phyloP scores from a whole-genome alignment of 2,329 filamentous ascomycete species.

The Pseudocercospora crystallina region DNA sequence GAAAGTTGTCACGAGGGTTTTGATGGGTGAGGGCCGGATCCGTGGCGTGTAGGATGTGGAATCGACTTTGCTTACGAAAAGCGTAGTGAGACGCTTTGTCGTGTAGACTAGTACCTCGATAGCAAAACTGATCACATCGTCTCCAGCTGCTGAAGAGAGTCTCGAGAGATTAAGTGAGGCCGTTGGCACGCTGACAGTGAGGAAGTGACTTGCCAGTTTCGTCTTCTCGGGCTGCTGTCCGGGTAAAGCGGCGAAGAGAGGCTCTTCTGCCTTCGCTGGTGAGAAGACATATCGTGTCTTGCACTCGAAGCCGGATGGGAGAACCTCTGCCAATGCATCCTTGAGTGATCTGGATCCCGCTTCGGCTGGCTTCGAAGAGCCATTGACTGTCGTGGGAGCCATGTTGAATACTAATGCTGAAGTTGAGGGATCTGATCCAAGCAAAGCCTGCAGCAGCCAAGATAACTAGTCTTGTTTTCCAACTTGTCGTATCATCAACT shows the following conservation, averaged over 20 bases:
- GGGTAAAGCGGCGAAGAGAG: slow-evolving; percentile 78
- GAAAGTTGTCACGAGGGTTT: slow-evolving; percentile 72
- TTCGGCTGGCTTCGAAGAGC: not conserved
- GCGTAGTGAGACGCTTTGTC: slow-evolving; percentile 74
- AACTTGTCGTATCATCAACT: too few species aligned
- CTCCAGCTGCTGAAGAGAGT: slow-evolving; percentile 17
- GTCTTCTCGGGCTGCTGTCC: slow-evolving; percentile 72
- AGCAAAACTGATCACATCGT: slow-evolving; percentile 71
- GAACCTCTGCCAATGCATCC: slow-evolving; percentile 51
- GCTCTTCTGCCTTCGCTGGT: slow-evolving; percentile 68
- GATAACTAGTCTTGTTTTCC: too few species aligned
- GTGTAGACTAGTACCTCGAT: slow-evolving; percentile 86
- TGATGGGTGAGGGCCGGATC: slow-evolving; percentile 69
- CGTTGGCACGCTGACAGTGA: slow-evolving; percentile 52
- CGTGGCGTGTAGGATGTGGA: slow-evolving; percentile 82
- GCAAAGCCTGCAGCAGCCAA: too few species aligned
- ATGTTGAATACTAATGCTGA: not conserved
- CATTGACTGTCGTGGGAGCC: slow-evolving; percentile 8
- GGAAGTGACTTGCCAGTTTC: slow-evolving; percentile 81
- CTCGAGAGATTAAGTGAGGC: slow-evolving; percentile 18
- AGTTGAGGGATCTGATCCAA: too few species aligned
- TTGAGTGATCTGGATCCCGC: slow-evolving; percentile 20
- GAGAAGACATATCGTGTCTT: slow-evolving; percentile 85
- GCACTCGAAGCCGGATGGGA: slow-evolving; percentile 59
- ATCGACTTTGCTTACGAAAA: slow-evolving; percentile 96